These are phyloP conservation scores for Chlorophyllum brunneum DNA, from an alignment of 768 basidiomycete genomes.

Conservation along the genomic window DNA sequence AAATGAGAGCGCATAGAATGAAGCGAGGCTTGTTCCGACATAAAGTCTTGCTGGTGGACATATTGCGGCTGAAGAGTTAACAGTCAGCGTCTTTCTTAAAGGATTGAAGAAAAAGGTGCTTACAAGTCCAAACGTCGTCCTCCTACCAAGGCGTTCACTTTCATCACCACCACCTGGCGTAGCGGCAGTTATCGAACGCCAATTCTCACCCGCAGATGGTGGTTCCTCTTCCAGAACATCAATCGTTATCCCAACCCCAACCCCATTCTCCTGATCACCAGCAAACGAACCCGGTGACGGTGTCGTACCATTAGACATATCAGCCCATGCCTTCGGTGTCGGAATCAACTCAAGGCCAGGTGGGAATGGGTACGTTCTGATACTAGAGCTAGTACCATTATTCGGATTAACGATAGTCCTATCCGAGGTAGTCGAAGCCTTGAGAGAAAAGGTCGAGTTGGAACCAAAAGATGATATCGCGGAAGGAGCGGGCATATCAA, in stretches of 20 bases:
- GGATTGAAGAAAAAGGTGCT: constrained; percentile 25
- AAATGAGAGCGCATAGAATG: constrained; percentile 61
- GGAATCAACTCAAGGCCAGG: constrained; percentile 32
- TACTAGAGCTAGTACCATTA: constrained; percentile 9
- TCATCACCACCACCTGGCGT: constrained; percentile 18
- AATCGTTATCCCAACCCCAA: constrained; percentile 39
- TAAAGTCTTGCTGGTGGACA: constrained; percentile 35
- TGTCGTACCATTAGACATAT: constrained; percentile 14
- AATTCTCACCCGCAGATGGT: constrained; percentile 55
- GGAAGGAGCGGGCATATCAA: constrained; percentile 45
- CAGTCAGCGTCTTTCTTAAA: constrained; percentile 10
- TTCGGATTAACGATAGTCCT: not conserved
- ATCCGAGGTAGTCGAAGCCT: constrained; percentile 1
- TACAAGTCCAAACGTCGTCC: constrained; percentile 64
- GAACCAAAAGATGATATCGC: constrained; percentile 50
- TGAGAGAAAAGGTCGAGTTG: constrained; percentile 31
- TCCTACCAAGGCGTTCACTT: constrained; percentile 29
- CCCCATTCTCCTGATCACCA: constrained; percentile 22
- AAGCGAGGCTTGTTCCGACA: constrained; percentile 64
- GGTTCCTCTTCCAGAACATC: constrained; percentile 71
- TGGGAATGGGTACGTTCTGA: constrained; percentile 27
- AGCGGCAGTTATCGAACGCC: constrained; percentile 51
- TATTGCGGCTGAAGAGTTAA: constrained; percentile 35
- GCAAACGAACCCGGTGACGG: constrained; percentile 15
- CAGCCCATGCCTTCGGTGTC: constrained; percentile 29